Evolutionary conservation across 78 protist genomes (phyloP).

Genomic region (Polysphondylium violaceum): DNA sequence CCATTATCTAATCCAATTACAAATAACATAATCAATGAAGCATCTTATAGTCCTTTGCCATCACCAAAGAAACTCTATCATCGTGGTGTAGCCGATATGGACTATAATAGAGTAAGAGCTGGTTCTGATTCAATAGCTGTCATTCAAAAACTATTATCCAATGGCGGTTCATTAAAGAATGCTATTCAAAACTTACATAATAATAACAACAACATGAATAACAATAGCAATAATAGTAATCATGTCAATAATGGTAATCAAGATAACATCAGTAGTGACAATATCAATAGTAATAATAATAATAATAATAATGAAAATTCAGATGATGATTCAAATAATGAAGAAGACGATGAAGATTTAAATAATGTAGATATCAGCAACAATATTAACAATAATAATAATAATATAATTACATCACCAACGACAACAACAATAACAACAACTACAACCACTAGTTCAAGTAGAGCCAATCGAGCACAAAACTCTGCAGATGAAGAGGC

Average conservation of each 20-base stretch:
- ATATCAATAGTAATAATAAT: background rate
- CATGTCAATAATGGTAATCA: background rate
- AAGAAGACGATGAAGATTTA: background rate
- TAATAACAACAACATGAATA: background rate
- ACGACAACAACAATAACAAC: background rate
- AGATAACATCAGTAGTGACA: background rate
- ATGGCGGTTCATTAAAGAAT: conserved; percentile 32
- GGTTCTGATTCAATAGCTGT: conserved; percentile 14
- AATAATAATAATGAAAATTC: background rate
- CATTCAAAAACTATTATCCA: conserved; percentile 15
- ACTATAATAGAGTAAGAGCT: background rate
- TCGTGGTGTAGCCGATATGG: conserved; percentile 2
- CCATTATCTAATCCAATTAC: background rate
- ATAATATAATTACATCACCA: conserved; percentile 1
- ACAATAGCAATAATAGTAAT: background rate
- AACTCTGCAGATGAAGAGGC: background rate
- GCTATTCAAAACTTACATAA: conserved; percentile 4
- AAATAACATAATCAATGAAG: conserved; percentile 5
- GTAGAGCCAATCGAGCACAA: background rate
- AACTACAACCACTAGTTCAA: background rate
- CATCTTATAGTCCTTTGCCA: conserved; percentile 22
- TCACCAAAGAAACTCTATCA: conserved; percentile 31
- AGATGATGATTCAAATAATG: background rate
- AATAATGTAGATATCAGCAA: background rate
- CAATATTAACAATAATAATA: background rate